phyloP scores from a whole-genome alignment of 163 green algal genomes.

The Scenedesmus sp. region DNA sequence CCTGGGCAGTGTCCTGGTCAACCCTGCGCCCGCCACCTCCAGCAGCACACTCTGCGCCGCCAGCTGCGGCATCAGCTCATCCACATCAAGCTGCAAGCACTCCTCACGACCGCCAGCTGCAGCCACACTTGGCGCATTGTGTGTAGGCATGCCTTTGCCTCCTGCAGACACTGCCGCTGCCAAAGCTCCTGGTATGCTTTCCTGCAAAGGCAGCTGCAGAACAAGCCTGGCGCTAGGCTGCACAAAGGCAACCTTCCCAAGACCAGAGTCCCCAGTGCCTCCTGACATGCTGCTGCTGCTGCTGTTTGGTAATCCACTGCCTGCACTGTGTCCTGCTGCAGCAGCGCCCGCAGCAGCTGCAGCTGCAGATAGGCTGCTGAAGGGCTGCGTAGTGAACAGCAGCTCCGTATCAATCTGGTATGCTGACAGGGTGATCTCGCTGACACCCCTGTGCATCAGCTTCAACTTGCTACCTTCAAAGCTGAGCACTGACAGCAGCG shows the following conservation, averaged over 20 bases:
- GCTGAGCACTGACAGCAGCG: conserved; percentile 13
- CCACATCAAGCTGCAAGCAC: neutral
- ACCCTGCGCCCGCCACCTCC: conserved; percentile 21
- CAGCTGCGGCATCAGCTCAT: conserved; percentile 24
- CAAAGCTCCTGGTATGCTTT: too few relatives aligned
- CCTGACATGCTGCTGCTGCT: too few relatives aligned
- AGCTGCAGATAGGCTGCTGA: conserved; percentile 12
- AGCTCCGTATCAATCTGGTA: conserved; percentile 45
- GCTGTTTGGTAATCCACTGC: conserved; percentile 5
- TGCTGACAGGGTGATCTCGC: neutral
- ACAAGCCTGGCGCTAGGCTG: neutral
- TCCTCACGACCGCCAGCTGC: neutral
- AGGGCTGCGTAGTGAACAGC: conserved; percentile 38
- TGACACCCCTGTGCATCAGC: neutral
- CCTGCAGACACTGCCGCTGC: neutral
- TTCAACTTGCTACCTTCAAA: conserved; percentile 16
- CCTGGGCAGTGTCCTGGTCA: conserved; percentile 37
- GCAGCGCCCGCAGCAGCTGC: neutral
- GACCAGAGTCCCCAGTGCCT: neutral
- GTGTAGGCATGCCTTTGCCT: neutral
- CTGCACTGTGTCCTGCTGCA: neutral
- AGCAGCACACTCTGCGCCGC: conserved; percentile 1
- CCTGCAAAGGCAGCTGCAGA: neutral
- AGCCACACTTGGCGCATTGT: neutral
- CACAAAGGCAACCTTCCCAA: conserved; percentile 20